Conservation (phyloP, 352 stramenopile species). For the Phytophthora cryptogea region DNA sequence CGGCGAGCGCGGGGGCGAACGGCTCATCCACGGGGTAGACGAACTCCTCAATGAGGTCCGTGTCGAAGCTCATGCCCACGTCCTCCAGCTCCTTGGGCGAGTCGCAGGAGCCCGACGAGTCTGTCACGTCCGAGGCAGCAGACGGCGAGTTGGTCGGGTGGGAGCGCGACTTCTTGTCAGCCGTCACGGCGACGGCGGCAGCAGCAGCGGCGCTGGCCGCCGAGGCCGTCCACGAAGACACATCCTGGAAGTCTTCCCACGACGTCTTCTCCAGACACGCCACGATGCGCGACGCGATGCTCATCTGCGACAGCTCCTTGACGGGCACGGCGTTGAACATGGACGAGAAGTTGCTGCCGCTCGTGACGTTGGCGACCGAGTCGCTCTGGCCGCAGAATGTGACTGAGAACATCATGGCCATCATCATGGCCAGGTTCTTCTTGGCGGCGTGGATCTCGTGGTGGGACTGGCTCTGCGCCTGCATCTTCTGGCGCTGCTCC, state of each 20-base stretch:
- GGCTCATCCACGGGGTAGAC: constrained; percentile 82
- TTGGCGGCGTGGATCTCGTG: constrained; percentile 85
- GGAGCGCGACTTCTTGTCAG: constrained; percentile 37
- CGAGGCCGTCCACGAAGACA: constrained; percentile 73
- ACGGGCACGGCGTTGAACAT: constrained; percentile 79
- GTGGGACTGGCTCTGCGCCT: constrained; percentile 44
- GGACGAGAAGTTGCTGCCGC: constrained; percentile 76
- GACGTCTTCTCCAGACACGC: constrained; percentile 89
- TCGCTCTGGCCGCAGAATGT: constrained; percentile 83
- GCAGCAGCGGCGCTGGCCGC: constrained; percentile 38
- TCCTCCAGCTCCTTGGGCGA: constrained; percentile 57
- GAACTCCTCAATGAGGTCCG: constrained; percentile 80
- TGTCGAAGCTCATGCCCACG: constrained; percentile 55
- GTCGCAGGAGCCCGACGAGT: constrained; percentile 58
- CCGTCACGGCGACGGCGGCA: constrained; percentile 35
- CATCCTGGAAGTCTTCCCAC: constrained; percentile 87
- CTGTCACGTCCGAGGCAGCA: constrained; percentile 72
- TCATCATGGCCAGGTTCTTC: constrained; percentile 91
- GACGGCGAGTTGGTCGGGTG: constrained; percentile 55
- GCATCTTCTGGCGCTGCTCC: constrained; percentile 33
- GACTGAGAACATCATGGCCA: constrained; percentile 88
- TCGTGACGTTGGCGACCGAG: constrained; percentile 75
- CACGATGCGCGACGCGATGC: constrained; percentile 83
- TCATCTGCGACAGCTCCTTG: constrained; percentile 86
- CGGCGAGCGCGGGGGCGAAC: constrained; percentile 57